Percentiles rank a stretch among this genome's conserved stretches.
These are phyloP conservation scores for Poa annua DNA, from an alignment of 176 grass and related monocot genomes.

Conservation along the genomic window DNA sequence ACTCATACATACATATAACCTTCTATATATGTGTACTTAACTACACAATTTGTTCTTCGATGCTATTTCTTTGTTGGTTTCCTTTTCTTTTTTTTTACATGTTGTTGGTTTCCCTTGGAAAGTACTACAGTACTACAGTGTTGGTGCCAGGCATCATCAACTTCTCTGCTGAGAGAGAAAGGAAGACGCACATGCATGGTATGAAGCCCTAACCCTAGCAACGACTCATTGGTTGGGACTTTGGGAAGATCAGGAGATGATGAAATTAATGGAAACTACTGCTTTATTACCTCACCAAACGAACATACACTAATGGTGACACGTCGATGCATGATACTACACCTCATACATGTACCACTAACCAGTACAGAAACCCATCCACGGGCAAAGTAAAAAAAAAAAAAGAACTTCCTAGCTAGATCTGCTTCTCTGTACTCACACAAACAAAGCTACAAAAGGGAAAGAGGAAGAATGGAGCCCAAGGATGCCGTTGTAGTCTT, in stretches of 20 bases:
- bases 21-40: background rate
- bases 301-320: constrained; percentile 32
- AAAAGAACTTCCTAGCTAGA: constrained; percentile 33
- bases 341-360: constrained; percentile 31
- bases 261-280: constrained; percentile 42
- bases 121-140: constrained; percentile 16
- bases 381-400: background rate
- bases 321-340: background rate
- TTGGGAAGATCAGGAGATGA: constrained; percentile 43
- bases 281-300: constrained; percentile 34
- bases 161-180: constrained; percentile 19
- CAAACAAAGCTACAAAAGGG: constrained; percentile 57
- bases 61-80: background rate
- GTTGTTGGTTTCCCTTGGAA: background rate
- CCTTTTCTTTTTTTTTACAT: too few species aligned
- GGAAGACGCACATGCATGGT: constrained; percentile 37
- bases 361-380: constrained; percentile 35
- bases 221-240: constrained; percentile 28
- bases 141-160: constrained; percentile 53
- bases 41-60: too few species aligned
- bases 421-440: constrained; percentile 48
- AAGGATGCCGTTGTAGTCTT: constrained; percentile 50
- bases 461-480: constrained; percentile 35
- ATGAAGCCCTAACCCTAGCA: constrained; percentile 47
- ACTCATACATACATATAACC: background rate